Percentiles rank a stretch among this genome's conserved stretches.
These are phyloP conservation scores for Cryptosporidium andersoni DNA, from an alignment of 169 alveolate species.

Conservation along the genomic window DNA sequence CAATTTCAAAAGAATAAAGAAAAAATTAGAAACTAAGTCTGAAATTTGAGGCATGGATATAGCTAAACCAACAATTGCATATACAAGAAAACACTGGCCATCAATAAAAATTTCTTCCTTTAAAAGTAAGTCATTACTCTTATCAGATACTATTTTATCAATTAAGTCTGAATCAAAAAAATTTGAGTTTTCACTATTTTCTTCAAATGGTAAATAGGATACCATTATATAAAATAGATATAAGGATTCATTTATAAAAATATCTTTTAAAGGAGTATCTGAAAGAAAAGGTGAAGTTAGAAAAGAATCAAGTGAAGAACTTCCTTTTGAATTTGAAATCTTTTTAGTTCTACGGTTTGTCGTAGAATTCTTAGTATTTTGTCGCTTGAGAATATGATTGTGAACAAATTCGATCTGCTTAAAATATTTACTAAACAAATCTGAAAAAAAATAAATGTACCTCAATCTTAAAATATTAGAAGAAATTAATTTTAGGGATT, in stretches of 20 bases:
- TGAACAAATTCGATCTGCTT: constrained; percentile 41
- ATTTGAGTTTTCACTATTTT: not conserved
- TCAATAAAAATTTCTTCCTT: constrained; percentile 59
- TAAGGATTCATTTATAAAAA: constrained; percentile 13
- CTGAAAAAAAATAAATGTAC: constrained; percentile 14
- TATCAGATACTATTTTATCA: not conserved
- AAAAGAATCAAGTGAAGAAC: not conserved
- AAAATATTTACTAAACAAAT: constrained; percentile 35
- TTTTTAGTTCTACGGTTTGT: not conserved
- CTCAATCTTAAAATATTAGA: constrained; percentile 41
- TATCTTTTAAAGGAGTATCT: no score
- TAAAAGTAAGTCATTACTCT: constrained; percentile 15
- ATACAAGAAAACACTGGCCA: constrained; percentile 32
- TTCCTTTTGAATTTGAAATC: no score
- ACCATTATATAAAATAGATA: constrained; percentile 10
- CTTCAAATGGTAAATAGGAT: constrained; percentile 38
- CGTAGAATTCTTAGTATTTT: constrained; percentile 7
- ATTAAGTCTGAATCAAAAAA: constrained; percentile 12
- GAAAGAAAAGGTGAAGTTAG: no score
- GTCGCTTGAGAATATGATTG: constrained; percentile 15
- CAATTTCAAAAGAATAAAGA: constrained; percentile 1
- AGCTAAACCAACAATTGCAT: constrained; percentile 26
- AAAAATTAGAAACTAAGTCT: not conserved
- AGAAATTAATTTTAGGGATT: constrained; percentile 8
- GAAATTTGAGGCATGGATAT: constrained; percentile 11